Conservation (phyloP, 495 filamentous ascomycete species). For the Penicillium salamii region DNA sequence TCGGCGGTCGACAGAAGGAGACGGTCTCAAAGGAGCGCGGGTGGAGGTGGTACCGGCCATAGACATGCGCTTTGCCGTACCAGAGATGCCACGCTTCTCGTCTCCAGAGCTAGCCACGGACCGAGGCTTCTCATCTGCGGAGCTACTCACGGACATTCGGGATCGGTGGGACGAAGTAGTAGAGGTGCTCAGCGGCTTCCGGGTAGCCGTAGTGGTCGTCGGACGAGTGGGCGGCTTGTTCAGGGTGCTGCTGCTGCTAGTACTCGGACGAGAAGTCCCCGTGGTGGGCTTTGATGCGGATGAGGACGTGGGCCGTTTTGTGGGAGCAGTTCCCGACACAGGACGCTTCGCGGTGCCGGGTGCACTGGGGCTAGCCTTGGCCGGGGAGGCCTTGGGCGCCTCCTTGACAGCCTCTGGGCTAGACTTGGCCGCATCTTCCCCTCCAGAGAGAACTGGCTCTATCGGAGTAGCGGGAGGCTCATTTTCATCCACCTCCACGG, state of each 20-base stretch:
- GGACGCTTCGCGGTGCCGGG: constrained; percentile 31
- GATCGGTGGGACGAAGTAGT: constrained; percentile 44
- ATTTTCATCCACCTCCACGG: constrained; percentile 24
- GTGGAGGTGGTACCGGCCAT: constrained; percentile 37
- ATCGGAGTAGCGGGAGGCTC: constrained; percentile 41
- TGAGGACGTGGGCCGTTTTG: constrained; percentile 38
- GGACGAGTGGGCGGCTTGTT: constrained; percentile 47
- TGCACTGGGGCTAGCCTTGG: constrained; percentile 26
- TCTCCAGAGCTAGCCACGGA: constrained; percentile 46
- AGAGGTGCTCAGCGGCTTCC: constrained; percentile 38
- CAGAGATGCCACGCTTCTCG: constrained; percentile 42
- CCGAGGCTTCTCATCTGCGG: constrained; percentile 46
- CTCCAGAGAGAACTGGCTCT: constrained; percentile 37
- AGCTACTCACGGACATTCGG: constrained; percentile 45
- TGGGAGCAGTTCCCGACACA: constrained; percentile 27
- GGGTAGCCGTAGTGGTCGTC: constrained; percentile 34
- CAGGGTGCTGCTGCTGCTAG: constrained; percentile 34
- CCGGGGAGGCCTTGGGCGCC: constrained; percentile 29
- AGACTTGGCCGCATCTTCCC: constrained; percentile 34
- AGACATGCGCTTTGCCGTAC: constrained; percentile 49
- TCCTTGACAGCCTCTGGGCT: constrained; percentile 45
- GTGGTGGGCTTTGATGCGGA: constrained; percentile 30
- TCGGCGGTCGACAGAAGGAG: constrained; percentile 39
- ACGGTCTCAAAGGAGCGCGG: constrained; percentile 35
- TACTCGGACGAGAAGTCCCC: constrained; percentile 26